Base-by-base conservation (phyloP, 2,329 filamentous ascomycete species). In the Fusarium redolens region DNA sequence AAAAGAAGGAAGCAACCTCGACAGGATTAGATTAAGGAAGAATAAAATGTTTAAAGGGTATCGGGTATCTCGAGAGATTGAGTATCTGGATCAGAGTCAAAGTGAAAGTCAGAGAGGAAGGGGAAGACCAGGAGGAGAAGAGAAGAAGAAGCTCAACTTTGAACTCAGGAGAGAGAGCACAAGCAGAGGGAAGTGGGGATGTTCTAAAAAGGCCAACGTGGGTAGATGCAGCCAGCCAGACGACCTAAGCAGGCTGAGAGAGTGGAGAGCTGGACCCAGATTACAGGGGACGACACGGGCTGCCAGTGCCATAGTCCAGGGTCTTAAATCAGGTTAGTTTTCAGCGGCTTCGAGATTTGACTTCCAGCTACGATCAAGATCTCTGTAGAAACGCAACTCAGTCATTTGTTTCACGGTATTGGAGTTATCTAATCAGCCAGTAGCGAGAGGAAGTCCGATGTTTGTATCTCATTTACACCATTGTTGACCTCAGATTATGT, bases 121-220 rank as follows among this genome's bases (percentile, higher is more conserved):
- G 51, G 61, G 35, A 61, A 58, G 45, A 64, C 33, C 35, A 68
- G 58, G 45, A 65, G 51, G 47, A 68, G 50, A 65, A 38, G 38
- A 44, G 50, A 48, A 65, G 59, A 55, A 71, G 73, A 52, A 61
- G 70, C 44, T 59, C 60, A 65, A 69, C 57, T 67, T 71, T 68
- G 71, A 64, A 64, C 72, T 76, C 65, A 78, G 74, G 76, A 75
- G 76, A 71, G 60, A 71, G 58, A 38, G 44, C 61, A 43, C 43
- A 51, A 61, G 54, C 25, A 65, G 60, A 59, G 51, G 70, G 45
- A 71, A 74, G 71, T 69, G 73, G 71, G 69, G 73, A 74, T 72
- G 61, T 68, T 69, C 66, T 69, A 69, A 69, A 73, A 74, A 77
- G 75, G 76, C 72, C 75, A 78, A 73, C 76, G 75, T 78, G 76